Evolutionary conservation across 495 filamentous ascomycete genomes (phyloP).

Genomic region (Tuber umbilicatum): DNA sequence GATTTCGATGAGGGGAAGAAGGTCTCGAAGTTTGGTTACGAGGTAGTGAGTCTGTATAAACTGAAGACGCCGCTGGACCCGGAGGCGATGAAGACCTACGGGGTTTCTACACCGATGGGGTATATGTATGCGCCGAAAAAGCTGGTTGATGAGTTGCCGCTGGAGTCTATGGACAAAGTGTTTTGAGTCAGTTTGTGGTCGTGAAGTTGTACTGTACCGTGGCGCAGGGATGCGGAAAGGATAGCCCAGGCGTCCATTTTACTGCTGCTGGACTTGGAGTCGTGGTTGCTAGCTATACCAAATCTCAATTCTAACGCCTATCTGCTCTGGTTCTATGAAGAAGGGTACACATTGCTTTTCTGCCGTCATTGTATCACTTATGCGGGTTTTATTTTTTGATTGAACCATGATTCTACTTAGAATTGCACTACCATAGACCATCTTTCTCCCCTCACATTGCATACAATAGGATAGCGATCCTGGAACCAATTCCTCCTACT

Average conservation of each 20-base stretch:
- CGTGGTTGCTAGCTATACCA: not conserved
- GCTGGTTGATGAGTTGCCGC: not conserved
- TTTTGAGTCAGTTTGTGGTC: not conserved
- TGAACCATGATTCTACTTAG: not conserved
- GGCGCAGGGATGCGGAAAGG: not conserved
- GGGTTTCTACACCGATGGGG: not conserved
- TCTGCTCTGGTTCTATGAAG: not conserved
- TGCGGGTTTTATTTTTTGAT: not conserved
- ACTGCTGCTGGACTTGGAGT: not conserved
- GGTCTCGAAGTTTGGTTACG: not conserved
- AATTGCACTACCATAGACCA: not conserved
- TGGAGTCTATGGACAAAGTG: not conserved
- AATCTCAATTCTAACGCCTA: not conserved
- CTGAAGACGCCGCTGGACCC: not conserved
- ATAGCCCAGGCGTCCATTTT: not conserved
- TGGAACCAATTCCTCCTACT: not conserved
- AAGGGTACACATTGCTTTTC: not conserved
- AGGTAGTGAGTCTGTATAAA: not conserved
- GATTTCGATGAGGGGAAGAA: slow-evolving; percentile 1
- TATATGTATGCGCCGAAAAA: not conserved
- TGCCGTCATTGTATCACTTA: not conserved
- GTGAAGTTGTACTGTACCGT: not conserved
- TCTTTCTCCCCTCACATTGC: not conserved
- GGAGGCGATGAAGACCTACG: not conserved
- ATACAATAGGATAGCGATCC: not conserved